These are phyloP conservation scores for Hypoxylon sp. DNA, from an alignment of 2,329 filamentous ascomycete species.

Conservation along the genomic window DNA sequence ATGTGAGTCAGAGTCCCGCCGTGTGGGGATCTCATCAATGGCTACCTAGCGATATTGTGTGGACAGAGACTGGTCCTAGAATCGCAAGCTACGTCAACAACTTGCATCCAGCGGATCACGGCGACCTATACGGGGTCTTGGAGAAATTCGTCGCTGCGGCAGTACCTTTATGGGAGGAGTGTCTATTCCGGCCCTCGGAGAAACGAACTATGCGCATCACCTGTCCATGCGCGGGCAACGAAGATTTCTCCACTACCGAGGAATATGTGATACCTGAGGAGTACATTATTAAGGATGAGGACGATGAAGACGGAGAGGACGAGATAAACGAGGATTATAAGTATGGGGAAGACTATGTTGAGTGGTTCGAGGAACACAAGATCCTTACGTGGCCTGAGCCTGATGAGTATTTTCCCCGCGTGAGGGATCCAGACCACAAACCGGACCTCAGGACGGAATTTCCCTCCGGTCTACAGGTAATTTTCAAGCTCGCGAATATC, in stretches of 20 bases:
- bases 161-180: constrained; percentile 63
- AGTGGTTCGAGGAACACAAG: constrained; percentile 40
- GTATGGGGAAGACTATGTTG: constrained; percentile 27
- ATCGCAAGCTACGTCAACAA: constrained; percentile 70
- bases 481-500: constrained; percentile 74
- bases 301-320: constrained; percentile 13
- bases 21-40: constrained; percentile 58
- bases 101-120: constrained; percentile 61
- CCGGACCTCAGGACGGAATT: constrained; percentile 49
- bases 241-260: constrained; percentile 37
- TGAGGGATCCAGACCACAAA: constrained; percentile 12
- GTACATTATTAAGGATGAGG: neutral
- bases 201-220: constrained; percentile 37
- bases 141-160: constrained; percentile 59
- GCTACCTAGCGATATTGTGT: constrained; percentile 66
- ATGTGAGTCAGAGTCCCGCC: neutral
- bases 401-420: constrained; percentile 31
- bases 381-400: constrained; percentile 45
- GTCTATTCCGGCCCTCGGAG: constrained; percentile 21
- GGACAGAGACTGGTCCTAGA: constrained; percentile 55
- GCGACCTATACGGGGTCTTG: constrained; percentile 58
- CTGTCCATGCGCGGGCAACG: constrained; percentile 6
- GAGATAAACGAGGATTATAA: constrained; percentile 34
- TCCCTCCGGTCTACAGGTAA: constrained; percentile 67
- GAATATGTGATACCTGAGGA: constrained; percentile 44